Conservation (phyloP, 768 basidiomycete species). For the Chlorophyllum brunneum region DNA sequence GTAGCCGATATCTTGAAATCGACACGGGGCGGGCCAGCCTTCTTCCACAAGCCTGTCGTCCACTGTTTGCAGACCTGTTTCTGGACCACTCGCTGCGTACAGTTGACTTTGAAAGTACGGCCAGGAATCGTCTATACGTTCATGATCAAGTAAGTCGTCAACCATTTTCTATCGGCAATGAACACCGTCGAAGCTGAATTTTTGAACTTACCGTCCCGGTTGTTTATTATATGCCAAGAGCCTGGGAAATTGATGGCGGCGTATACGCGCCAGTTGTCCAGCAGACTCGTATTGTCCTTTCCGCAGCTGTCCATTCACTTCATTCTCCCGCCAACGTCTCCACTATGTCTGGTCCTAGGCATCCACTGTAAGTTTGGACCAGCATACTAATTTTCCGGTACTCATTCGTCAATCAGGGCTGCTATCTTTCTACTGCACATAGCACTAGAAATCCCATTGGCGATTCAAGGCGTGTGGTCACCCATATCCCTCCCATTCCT, state of each 20-base stretch:
- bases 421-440: conserved; percentile 75
- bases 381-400: background rate
- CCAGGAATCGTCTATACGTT: no score
- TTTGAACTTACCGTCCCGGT: no score
- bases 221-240: background rate
- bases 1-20: no score
- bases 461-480: conserved; percentile 69
- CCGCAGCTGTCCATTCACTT: background rate
- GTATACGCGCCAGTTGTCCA: background rate
- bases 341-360: conserved; percentile 6
- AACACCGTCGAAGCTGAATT: background rate
- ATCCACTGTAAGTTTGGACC: background rate
- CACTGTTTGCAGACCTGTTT: no score
- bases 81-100: no score
- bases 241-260: background rate
- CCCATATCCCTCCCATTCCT: conserved; percentile 66
- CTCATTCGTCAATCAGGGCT: conserved; percentile 25
- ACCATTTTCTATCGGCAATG: no score
- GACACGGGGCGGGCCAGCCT: no score
- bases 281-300: background rate
- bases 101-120: no score
- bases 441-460: conserved; percentile 74
- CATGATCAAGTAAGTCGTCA: no score
- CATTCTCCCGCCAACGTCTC: background rate
- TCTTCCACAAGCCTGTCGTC: no score